phyloP scores from a whole-genome alignment of 1,284 basidiomycete genomes.

The Taiwanofungus camphoratus region DNA sequence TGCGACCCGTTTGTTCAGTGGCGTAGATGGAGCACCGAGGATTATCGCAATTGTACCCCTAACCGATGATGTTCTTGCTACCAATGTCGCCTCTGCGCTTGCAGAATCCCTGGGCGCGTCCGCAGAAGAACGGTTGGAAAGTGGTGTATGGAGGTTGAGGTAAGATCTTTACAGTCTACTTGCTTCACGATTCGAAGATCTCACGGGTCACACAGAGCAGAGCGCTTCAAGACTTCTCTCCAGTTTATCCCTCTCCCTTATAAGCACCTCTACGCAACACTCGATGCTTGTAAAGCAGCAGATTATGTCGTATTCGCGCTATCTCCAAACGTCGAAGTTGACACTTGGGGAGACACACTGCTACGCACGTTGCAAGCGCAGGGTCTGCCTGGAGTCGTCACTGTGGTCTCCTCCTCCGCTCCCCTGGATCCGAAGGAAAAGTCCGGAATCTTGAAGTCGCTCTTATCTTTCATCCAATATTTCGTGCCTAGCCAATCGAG shows the following conservation, averaged over 20 bases:
- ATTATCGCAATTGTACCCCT: slow-evolving; percentile 80
- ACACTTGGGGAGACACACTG: slow-evolving; percentile 83
- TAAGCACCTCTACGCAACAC: slow-evolving; percentile 66
- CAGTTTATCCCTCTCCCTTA: slow-evolving; percentile 81
- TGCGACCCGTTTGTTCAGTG: slow-evolving; percentile 69
- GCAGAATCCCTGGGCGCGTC: slow-evolving; percentile 60
- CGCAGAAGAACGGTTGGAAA: slow-evolving; percentile 43
- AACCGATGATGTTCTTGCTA: slow-evolving; percentile 58
- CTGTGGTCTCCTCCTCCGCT: slow-evolving; percentile 44
- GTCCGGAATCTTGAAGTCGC: slow-evolving; percentile 70
- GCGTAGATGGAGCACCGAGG: slow-evolving; percentile 73
- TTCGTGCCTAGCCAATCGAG: slow-evolving; percentile 84
- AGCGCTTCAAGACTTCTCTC: slow-evolving; percentile 84
- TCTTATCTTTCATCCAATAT: slow-evolving; percentile 91
- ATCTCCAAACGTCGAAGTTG: slow-evolving; percentile 79
- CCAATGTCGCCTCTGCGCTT: slow-evolving; percentile 51
- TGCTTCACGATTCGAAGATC: background rate
- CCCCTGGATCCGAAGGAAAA: slow-evolving; percentile 56
- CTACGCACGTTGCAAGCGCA: slow-evolving; percentile 85
- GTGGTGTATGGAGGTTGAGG: slow-evolving; percentile 64
- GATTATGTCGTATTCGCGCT: slow-evolving; percentile 89
- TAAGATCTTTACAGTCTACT: slow-evolving; percentile 29
- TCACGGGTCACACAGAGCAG: slow-evolving; percentile 44
- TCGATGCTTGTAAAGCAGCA: slow-evolving; percentile 85
- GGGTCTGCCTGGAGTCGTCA: slow-evolving; percentile 71